Conservation (phyloP, 345 rosid genomes). For the Pistacia vera region DNA sequence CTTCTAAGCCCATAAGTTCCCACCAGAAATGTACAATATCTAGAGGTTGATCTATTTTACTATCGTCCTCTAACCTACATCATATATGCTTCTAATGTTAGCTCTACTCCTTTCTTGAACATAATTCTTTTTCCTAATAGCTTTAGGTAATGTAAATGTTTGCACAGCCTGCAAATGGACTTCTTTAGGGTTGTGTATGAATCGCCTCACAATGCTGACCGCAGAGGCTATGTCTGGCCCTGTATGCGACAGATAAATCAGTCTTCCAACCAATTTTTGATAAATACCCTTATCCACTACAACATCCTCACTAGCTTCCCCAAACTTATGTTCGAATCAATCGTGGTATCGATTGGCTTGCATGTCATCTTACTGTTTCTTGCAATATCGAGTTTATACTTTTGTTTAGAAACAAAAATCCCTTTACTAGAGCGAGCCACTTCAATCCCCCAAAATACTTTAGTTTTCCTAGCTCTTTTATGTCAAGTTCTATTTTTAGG, state of each 20-base stretch:
- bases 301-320: neutral
- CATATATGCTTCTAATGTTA: neutral
- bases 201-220: neutral
- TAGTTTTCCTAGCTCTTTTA: neutral
- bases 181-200: neutral
- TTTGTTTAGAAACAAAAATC: neutral
- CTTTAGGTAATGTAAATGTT: neutral
- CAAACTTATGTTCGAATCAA: neutral
- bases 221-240: neutral
- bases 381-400: neutral
- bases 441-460: neutral
- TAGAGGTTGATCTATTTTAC: neutral
- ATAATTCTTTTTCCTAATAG: neutral
- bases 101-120: neutral
- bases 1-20: neutral
- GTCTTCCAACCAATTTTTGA: too few species aligned
- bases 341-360: neutral
- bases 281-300: neutral
- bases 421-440: neutral
- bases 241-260: neutral
- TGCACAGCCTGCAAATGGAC: neutral
- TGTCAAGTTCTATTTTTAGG: neutral
- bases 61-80: neutral
- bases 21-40: neutral
- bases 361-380: neutral